phyloP scores from a whole-genome alignment of 2,329 filamentous ascomycete genomes.

The Phoma sp. region DNA sequence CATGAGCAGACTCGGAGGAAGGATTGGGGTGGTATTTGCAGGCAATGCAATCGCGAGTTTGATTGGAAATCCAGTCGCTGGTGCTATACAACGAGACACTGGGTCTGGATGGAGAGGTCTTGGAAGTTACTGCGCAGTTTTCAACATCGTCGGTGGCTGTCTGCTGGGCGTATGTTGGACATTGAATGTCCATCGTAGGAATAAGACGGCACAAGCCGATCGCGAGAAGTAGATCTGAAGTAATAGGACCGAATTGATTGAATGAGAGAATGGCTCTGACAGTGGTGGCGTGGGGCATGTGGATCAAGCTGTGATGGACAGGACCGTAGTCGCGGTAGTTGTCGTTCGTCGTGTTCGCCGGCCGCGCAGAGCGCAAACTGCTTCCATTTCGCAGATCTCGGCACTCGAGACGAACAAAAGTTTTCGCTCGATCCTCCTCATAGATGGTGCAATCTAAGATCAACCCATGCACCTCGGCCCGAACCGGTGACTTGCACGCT shows the following conservation, averaged over 20 bases:
- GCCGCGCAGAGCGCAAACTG: too few species aligned
- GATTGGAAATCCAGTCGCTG: conserved; percentile 33
- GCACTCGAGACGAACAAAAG: not conserved
- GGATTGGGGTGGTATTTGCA: conserved; percentile 33
- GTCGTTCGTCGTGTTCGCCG: too few species aligned
- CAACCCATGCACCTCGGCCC: conserved; percentile 7
- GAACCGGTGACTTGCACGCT: not conserved
- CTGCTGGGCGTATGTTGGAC: conserved; percentile 16
- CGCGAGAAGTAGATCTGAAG: not conserved
- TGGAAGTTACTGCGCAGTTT: conserved; percentile 16
- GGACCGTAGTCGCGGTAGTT: too few species aligned
- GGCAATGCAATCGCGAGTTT: conserved; percentile 30
- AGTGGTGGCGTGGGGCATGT: not conserved
- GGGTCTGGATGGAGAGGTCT: conserved; percentile 14
- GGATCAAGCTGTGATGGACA: too few species aligned
- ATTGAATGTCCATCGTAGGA: conserved; percentile 4
- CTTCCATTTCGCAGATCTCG: not conserved
- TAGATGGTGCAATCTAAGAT: too few species aligned
- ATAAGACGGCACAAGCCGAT: not conserved
- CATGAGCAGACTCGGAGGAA: conserved; percentile 28
- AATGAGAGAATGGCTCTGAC: too few species aligned
- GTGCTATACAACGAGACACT: conserved; percentile 22
- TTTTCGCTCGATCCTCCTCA: not conserved
- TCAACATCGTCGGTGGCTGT: conserved; percentile 18
- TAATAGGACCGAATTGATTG: not conserved